phyloP scores from a whole-genome alignment of 2,329 filamentous ascomycete genomes.

The Alternaria sp. region DNA sequence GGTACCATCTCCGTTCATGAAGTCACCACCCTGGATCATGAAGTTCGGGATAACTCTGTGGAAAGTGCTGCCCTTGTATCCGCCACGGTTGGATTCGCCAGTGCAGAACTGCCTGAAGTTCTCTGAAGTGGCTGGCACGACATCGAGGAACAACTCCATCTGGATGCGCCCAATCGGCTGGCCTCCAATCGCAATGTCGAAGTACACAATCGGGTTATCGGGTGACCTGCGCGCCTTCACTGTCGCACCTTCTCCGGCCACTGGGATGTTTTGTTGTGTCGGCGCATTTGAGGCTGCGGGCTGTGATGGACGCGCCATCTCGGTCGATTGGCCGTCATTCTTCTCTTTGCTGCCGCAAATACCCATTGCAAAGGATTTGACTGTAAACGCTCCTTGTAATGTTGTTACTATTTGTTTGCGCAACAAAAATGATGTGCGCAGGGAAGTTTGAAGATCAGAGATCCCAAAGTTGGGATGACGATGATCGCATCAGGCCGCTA shows the following conservation, averaged over 20 bases:
- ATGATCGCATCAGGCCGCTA: slow-evolving; percentile 6
- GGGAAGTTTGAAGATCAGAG: neutral
- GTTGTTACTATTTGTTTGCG: neutral
- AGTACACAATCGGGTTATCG: slow-evolving; percentile 28
- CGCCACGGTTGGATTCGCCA: slow-evolving; percentile 74
- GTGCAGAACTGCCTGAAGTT: slow-evolving; percentile 86
- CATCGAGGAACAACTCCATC: slow-evolving; percentile 83
- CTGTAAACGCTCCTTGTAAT: neutral
- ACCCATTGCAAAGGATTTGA: slow-evolving; percentile 13
- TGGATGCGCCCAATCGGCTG: slow-evolving; percentile 75
- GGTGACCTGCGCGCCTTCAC: slow-evolving; percentile 17
- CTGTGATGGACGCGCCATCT: slow-evolving; percentile 18
- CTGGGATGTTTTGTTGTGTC: neutral
- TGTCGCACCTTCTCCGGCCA: neutral
- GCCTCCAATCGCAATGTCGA: slow-evolving; percentile 25
- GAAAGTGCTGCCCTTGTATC: slow-evolving; percentile 81
- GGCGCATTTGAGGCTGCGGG: neutral
- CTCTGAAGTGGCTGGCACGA: slow-evolving; percentile 81
- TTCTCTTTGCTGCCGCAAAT: slow-evolving; percentile 22
- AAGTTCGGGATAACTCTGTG: slow-evolving; percentile 95
- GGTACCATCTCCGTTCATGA: slow-evolving; percentile 78
- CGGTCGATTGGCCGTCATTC: slow-evolving; percentile 8
- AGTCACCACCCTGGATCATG: slow-evolving; percentile 92
- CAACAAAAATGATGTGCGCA: neutral
- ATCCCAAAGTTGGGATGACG: slow-evolving; percentile 4